Conservation (phyloP, 352 stramenopile species). For the Phytophthora pistaciae region DNA sequence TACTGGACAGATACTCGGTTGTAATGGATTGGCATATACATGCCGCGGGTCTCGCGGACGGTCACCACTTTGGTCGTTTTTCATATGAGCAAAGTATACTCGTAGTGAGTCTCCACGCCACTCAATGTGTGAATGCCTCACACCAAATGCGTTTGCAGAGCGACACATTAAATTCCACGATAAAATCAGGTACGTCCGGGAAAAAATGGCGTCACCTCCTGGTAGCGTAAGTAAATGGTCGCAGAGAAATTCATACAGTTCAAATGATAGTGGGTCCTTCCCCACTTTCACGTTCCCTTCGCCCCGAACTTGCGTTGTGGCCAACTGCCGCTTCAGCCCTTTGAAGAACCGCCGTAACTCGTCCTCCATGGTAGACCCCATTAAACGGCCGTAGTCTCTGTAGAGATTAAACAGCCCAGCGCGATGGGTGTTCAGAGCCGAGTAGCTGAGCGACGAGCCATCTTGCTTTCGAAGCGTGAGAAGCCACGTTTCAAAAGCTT, state of each 20-base stretch:
- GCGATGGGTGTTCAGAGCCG: constrained; percentile 25
- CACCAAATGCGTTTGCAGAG: constrained; percentile 22
- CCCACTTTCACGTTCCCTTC: constrained; percentile 10
- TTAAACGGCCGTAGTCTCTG: constrained; percentile 11
- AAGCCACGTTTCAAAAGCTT: constrained; percentile 24
- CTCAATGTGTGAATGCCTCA: constrained; percentile 33
- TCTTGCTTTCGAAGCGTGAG: constrained; percentile 30
- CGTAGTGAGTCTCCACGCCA: constrained; percentile 39
- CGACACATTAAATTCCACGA: constrained; percentile 31
- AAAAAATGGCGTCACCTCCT: constrained; percentile 25
- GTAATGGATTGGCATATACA: constrained; percentile 17
- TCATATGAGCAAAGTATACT: constrained; percentile 48
- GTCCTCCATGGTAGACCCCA: constrained; percentile 11
- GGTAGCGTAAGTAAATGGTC: neutral
- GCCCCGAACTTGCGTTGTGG: neutral
- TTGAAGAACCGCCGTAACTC: constrained; percentile 14
- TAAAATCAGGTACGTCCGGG: constrained; percentile 25
- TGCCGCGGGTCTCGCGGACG: constrained; percentile 11
- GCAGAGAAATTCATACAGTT: constrained; percentile 15
- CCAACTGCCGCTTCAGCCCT: constrained; percentile 13
- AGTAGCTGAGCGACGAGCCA: constrained; percentile 13
- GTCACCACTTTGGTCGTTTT: constrained; percentile 41
- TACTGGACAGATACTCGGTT: constrained; percentile 7
- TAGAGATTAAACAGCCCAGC: constrained; percentile 21
- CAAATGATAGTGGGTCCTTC: constrained; percentile 27